Evolutionary conservation across 495 filamentous ascomycete genomes (phyloP), one percentile per base, ranked within the genome.

Genomic region (Jackrogersella multiformis): DNA sequence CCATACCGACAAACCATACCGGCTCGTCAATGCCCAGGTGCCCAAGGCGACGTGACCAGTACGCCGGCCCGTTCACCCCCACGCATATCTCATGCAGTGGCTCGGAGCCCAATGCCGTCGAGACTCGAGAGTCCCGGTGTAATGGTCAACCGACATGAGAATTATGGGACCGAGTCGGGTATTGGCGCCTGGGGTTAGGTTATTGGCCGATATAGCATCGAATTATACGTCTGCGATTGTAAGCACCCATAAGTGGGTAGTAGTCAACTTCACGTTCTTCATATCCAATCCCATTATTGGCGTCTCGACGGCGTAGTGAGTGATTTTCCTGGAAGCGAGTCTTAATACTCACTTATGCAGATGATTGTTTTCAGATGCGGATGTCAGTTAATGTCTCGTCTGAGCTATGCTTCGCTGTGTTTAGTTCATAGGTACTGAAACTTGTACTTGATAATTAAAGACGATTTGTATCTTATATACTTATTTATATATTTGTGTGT

Each of bases 1-100:
- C 36, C 53, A 12, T 20, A 38, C 36, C 15, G n/a, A n/a, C n/a
- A n/a, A n/a, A n/a, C n/a, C n/a, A n/a, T n/a, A n/a, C n/a, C n/a
- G n/a, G n/a, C n/a, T n/a, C n/a, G n/a, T n/a, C n/a, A n/a, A 61
- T 55, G 46, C 64, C 56, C 42, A 45, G 57, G 44, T 56, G 56
- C 64, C 64, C 49, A 58, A 68, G 36, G 44, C 57, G 28, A 68
- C 59, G 53, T 49, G 38, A 34, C 59, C n/a, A 49, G 55, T 63
- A 54, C 52, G 53, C 56, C 59, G 58, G 32, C 21, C 58, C 65
- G 54, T 63, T n/a, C n/a, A 5, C 34, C 56, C 49, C 41, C 58
- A 51, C 24, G 42, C 12, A 38, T 53, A 36, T 36, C 48, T 36
- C 18, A 30, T 6, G 21, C 13, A 45, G 3, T 49, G n/a, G 23